phyloP scores from a whole-genome alignment of 108 stramenopile genomes.

The Nitzschia palea region DNA sequence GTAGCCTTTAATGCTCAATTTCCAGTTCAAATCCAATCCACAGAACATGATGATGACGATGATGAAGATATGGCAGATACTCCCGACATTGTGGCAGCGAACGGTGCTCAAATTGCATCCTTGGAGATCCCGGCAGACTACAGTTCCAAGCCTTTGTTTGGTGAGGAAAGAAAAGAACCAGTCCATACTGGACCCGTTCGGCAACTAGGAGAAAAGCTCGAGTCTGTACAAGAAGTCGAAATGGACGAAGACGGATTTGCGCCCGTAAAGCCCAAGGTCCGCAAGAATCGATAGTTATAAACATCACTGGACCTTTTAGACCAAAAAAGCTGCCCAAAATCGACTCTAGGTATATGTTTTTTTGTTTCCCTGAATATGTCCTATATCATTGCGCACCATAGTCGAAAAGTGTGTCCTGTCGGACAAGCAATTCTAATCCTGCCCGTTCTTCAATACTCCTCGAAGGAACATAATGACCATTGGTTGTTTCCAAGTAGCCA shows the following conservation, averaged over 20 bases:
- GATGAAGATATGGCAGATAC: constrained; percentile 41
- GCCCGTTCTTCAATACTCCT: constrained; percentile 4
- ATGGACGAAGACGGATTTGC: constrained; percentile 81
- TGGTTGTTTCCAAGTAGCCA: constrained; percentile 11
- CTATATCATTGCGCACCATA: constrained; percentile 28
- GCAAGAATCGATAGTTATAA: constrained; percentile 12
- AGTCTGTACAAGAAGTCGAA: constrained; percentile 39
- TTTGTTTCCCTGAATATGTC: not conserved
- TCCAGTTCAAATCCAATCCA: constrained; percentile 55
- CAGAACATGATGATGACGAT: constrained; percentile 67
- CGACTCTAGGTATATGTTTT: not conserved
- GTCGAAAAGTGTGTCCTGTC: constrained; percentile 38
- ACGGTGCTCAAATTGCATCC: not conserved
- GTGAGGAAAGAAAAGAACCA: constrained; percentile 25
- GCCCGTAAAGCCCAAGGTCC: constrained; percentile 34
- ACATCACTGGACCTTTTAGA: not conserved
- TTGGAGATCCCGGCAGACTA: constrained; percentile 25
- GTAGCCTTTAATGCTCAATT: constrained; percentile 34
- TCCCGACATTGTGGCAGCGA: not conserved
- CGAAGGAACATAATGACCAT: not conserved
- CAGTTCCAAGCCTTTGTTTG: constrained; percentile 48
- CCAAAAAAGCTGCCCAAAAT: not conserved
- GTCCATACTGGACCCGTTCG: constrained; percentile 44
- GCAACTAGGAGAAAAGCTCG: constrained; percentile 60
- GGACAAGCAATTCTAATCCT: constrained; percentile 24